Base-by-base conservation (phyloP, 257 asterid genomes). In the Lithospermum erythrorhizon region DNA sequence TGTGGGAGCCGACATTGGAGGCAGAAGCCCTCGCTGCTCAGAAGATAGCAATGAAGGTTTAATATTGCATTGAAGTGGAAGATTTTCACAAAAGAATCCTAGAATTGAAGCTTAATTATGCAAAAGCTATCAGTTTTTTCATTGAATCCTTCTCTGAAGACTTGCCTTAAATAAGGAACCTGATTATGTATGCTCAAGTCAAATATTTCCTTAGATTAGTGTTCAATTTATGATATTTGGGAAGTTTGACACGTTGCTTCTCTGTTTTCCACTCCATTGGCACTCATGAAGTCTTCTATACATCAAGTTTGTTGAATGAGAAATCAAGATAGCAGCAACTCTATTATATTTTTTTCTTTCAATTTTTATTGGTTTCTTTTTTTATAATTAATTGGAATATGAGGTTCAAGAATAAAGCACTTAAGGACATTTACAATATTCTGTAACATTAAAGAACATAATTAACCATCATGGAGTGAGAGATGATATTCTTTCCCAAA, bases 1-100 rank as follows among this genome's bases (percentile, higher is more conserved):
- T 91, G 62, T 91, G 98, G 98, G 86, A 85, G 77, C 96, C 98
- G 16, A 84, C 88, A 6, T 91, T 87, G 37, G 94, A 85, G 79
- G 83, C 96, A 6, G 95, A 87, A 75, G 96, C 94, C 58, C 89
- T 85, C 72, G 90, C 90, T 48, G 96, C 97, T 17, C 94, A 84
- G 73, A 89, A 82, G 74, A 57, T 87, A 37, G 73, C 95, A 10
- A 58, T 87, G 80, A 87, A 82, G 68, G 85, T 89, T 73, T 84
- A 74, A 73, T 63, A 27, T 65, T 48, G 55, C 27, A 55, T 51
- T 53, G 54, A 58, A 62, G 37, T n/a, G 35, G 60, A 49, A 37
- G 25, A 14, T 55, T 55, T 18, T 27, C 51, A 61, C 63, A 47
- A 52, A 60, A 27, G 24, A 45, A 25, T 13, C 63, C 53, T 56